These are phyloP conservation scores for Aspergillus tamarii DNA, from an alignment of 2,329 filamentous ascomycete genomes.

Conservation along the genomic window DNA sequence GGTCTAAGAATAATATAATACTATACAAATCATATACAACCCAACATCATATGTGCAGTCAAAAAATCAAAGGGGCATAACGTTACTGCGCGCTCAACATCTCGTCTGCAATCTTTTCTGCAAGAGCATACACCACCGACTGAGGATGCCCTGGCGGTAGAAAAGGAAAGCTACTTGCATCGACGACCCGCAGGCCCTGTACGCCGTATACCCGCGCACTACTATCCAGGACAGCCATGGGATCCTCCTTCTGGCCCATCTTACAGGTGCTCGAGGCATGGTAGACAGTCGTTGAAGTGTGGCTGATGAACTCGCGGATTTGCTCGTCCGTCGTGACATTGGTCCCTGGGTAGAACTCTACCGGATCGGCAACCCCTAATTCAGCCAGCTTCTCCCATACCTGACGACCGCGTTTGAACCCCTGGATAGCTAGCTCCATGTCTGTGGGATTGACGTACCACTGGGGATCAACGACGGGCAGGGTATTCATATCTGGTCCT, in stretches of 20 bases:
- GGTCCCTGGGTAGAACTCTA: slow-evolving; percentile 40
- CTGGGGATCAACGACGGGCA: slow-evolving; percentile 20
- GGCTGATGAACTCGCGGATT: slow-evolving; percentile 38
- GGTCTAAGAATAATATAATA: neutral
- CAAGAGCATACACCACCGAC: slow-evolving; percentile 40
- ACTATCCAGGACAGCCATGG: slow-evolving; percentile 39
- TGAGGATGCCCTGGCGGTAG: slow-evolving; percentile 44
- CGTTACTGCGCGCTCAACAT: slow-evolving; percentile 12
- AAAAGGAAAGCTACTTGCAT: slow-evolving; percentile 38
- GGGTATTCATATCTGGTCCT: slow-evolving; percentile 20
- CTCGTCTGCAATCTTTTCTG: slow-evolving; percentile 42
- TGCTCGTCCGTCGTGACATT: slow-evolving; percentile 45
- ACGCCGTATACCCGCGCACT: slow-evolving; percentile 37
- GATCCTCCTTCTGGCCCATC: slow-evolving; percentile 39
- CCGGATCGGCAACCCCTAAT: slow-evolving; percentile 24
- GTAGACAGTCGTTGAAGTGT: slow-evolving; percentile 32
- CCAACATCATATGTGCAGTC: neutral
- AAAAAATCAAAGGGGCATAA: neutral
- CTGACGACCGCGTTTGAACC: slow-evolving; percentile 46
- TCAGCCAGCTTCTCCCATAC: slow-evolving; percentile 31
- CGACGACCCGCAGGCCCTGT: slow-evolving; percentile 35
- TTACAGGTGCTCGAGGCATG: slow-evolving; percentile 42
- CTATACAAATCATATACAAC: neutral
- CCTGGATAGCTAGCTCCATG: slow-evolving; percentile 46
- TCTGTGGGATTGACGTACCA: slow-evolving; percentile 35